phyloP scores from a whole-genome alignment of 257 asterid genomes.

The Pogostemon cablin region DNA sequence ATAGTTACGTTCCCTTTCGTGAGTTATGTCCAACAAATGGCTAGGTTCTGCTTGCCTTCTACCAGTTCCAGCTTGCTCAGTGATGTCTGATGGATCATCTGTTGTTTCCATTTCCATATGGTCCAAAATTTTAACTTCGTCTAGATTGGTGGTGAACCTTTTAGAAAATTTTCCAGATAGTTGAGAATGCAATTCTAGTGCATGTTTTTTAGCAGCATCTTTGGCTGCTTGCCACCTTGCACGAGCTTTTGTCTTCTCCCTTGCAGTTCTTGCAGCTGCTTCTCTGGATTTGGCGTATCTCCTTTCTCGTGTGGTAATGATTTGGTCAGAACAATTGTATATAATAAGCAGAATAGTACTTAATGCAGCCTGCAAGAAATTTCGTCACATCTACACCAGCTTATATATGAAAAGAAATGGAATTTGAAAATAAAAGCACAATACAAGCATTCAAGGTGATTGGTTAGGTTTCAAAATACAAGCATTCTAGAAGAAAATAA shows the following conservation, averaged over 20 bases:
- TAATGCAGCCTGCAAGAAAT: constrained; percentile 68
- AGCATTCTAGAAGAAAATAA: no score
- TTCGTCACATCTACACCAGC: constrained; percentile 19
- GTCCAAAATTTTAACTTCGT: constrained; percentile 44
- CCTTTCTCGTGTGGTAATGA: constrained; percentile 80
- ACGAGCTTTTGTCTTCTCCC: constrained; percentile 79
- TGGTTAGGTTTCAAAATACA: no score
- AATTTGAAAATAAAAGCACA: neutral
- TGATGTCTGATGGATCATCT: constrained; percentile 21
- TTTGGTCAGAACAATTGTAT: constrained; percentile 90
- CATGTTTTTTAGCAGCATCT: constrained; percentile 85
- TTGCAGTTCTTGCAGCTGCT: constrained; percentile 85
- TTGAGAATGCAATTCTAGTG: constrained; percentile 62
- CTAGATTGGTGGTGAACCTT: constrained; percentile 42
- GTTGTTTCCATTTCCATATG: constrained; percentile 33
- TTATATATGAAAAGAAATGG: neutral
- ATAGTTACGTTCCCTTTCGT: constrained; percentile 30
- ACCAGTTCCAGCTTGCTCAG: constrained; percentile 31
- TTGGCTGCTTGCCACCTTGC: constrained; percentile 86
- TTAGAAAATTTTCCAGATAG: constrained; percentile 75
- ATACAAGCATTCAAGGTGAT: no score
- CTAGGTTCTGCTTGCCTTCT: constrained; percentile 27
- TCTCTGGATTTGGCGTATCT: constrained; percentile 86
- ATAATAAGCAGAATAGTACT: constrained; percentile 76
- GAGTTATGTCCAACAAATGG: constrained; percentile 30